Evolutionary conservation across 768 basidiomycete genomes (phyloP), one percentile per base, ranked within the genome.

Genomic region (Leccinum barrowsii): DNA sequence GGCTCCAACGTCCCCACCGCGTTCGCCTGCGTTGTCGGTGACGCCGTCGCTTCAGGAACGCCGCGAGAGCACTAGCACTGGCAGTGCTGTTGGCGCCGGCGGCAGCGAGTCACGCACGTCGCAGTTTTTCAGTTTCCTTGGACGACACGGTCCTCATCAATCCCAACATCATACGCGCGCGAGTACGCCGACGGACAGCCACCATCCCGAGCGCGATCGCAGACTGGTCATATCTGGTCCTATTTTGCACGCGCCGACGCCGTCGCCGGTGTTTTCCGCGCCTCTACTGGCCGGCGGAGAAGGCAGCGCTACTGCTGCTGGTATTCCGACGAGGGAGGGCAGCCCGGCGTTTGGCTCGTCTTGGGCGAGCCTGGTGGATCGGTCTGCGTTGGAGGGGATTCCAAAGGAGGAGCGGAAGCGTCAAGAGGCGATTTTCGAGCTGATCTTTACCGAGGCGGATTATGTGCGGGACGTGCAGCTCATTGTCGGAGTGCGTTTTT

Each of bases 351-450:
- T 94, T 52, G 57, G 57, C 13, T 58, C 94, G 83, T 94, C 93
- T 0, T 98, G 96, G 96, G 87, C 92, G 7, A 96, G 94, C 70
- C 75, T 98, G 52, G 87, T 98, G 0, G 91, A 97, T 65, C 86
- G 85, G 62, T 83, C 85, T 34, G 92, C 90, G 0, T 72, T 98
- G 21, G 89, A 89, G 30, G 92, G 84, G 6, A 87, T 98, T 47
- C 89, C 92, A 1, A 70, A 80, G 1, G 77, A 77, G 22, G 96
- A 98, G 70, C 80, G 95, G 48, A 87, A 85, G 58, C 81, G 95
- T 55, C 96, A 98, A 74, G 96, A 98, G 79, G 89, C 92, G 0
- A 96, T 97, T 53, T 98, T 98, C 64, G 96, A 99, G 74, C 80
- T 98, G 54, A 96, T 98, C 63, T 81, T 82, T 6, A 98, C 96